These are phyloP conservation scores for Fusarium ramigenum DNA, from an alignment of 2,329 filamentous ascomycete genomes.

Conservation along the genomic window DNA sequence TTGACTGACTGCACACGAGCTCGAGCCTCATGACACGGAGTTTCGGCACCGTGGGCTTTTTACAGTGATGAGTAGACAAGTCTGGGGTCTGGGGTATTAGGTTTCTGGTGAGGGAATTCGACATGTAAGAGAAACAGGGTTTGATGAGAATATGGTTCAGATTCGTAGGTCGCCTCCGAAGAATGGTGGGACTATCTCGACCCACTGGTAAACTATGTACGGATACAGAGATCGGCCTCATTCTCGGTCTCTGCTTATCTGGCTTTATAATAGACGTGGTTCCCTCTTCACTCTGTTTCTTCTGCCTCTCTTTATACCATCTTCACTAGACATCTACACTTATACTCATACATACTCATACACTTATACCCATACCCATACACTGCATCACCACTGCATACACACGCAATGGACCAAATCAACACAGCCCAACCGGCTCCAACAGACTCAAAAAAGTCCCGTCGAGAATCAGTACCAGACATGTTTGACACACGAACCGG, in stretches of 20 bases:
- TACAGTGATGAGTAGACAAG: background rate
- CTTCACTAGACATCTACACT: background rate
- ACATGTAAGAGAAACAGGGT: conserved; percentile 25
- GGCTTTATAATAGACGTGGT: background rate
- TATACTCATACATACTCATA: background rate
- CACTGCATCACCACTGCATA: background rate
- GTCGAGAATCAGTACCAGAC: conserved; percentile 30
- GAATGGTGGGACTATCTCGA: conserved; percentile 13
- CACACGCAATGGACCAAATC: conserved; percentile 33
- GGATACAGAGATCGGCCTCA: conserved; percentile 29
- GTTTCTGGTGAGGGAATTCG: conserved; percentile 24
- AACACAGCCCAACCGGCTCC: conserved; percentile 9
- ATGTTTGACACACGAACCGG: conserved; percentile 44
- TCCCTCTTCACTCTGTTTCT: background rate
- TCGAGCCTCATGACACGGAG: conserved; percentile 31
- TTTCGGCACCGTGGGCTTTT: conserved; percentile 26
- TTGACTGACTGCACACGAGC: background rate
- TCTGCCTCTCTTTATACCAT: background rate
- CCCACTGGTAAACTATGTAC: conserved; percentile 12
- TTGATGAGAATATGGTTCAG: background rate
- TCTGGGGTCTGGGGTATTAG: conserved; percentile 31
- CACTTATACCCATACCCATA: too few relatives aligned
- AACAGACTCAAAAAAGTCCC: conserved; percentile 14
- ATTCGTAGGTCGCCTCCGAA: conserved; percentile 1
- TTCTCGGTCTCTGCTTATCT: conserved; percentile 32